Conservation (phyloP, 805 yeast genomes). For the Kodamaea laetipori region DNA sequence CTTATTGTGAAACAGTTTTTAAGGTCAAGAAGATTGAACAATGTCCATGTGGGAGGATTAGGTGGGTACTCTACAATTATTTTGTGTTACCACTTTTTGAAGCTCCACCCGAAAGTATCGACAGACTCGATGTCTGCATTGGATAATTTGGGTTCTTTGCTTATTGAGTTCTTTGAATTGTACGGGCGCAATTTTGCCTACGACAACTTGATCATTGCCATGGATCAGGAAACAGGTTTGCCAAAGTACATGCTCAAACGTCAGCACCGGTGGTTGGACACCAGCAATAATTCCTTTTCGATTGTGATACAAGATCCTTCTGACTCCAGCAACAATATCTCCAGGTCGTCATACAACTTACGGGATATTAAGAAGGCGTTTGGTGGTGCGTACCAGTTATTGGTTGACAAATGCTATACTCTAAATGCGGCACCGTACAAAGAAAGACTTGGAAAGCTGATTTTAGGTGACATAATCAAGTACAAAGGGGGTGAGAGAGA, state of each 20-base stretch:
- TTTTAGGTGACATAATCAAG: slow-evolving; percentile 77
- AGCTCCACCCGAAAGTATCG: slow-evolving; percentile 74
- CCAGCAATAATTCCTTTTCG: slow-evolving; percentile 57
- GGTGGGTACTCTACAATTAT: slow-evolving; percentile 96
- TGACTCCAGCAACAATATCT: slow-evolving; percentile 78
- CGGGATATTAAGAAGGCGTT: slow-evolving; percentile 81
- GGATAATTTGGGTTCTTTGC: slow-evolving; percentile 79
- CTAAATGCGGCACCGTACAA: slow-evolving; percentile 66
- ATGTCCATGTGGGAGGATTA: slow-evolving; percentile 89
- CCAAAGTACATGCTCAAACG: slow-evolving; percentile 64
- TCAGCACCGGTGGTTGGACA: slow-evolving; percentile 51
- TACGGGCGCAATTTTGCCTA: slow-evolving; percentile 90
- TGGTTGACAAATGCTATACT: slow-evolving; percentile 74
- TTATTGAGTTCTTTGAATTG: slow-evolving; percentile 89
- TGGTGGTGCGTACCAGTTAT: slow-evolving; percentile 80
- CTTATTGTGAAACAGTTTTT: slow-evolving; percentile 83
- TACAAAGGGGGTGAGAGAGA: slow-evolving; percentile 75
- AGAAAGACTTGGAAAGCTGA: slow-evolving; percentile 67
- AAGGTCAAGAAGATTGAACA: slow-evolving; percentile 72
- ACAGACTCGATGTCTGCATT: slow-evolving; percentile 65
- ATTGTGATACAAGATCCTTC: slow-evolving; percentile 88
- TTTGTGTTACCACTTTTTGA: slow-evolving; percentile 74
- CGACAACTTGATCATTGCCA: slow-evolving; percentile 71
- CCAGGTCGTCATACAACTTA: slow-evolving; percentile 81
- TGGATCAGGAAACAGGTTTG: slow-evolving; percentile 51